These are phyloP conservation scores for Stachybotrys chlorohalonatus DNA, from an alignment of 2,329 filamentous ascomycete species.

Conservation along the genomic window DNA sequence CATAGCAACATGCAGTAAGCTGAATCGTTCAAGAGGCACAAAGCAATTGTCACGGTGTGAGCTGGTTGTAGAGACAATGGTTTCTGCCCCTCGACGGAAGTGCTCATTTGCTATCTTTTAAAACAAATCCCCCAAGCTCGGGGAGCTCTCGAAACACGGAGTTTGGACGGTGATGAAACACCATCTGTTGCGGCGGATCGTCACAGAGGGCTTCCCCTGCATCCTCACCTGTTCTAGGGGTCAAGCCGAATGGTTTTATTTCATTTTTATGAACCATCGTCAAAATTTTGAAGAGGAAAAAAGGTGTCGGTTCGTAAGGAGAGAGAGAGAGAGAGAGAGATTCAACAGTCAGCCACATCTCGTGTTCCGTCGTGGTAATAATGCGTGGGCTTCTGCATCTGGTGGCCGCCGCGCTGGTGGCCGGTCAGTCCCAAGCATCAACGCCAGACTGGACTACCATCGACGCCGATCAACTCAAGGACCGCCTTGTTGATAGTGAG, in stretches of 20 bases:
- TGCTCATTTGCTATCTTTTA: neutral
- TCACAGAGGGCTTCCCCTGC: neutral
- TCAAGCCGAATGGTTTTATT: neutral
- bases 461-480: conserved; percentile 3
- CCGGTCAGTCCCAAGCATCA: neutral
- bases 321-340: no score
- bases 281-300: no score
- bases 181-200: neutral
- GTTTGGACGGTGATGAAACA: conserved; percentile 1
- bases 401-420: conserved; percentile 2
- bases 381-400: neutral
- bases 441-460: conserved; percentile 3
- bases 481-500: conserved; percentile 7
- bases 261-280: neutral
- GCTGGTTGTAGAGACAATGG: no score
- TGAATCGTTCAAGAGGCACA: no score
- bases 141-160: neutral
- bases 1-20: neutral
- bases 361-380: neutral
- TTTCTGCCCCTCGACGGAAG: neutral
- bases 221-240: neutral
- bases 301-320: no score
- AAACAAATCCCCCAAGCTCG: neutral
- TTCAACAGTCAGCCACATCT: no score
- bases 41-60: no score